Evolutionary conservation across 768 basidiomycete species (phyloP), one percentile per base, ranked within the genome.

Genomic region (Mycena pura): DNA sequence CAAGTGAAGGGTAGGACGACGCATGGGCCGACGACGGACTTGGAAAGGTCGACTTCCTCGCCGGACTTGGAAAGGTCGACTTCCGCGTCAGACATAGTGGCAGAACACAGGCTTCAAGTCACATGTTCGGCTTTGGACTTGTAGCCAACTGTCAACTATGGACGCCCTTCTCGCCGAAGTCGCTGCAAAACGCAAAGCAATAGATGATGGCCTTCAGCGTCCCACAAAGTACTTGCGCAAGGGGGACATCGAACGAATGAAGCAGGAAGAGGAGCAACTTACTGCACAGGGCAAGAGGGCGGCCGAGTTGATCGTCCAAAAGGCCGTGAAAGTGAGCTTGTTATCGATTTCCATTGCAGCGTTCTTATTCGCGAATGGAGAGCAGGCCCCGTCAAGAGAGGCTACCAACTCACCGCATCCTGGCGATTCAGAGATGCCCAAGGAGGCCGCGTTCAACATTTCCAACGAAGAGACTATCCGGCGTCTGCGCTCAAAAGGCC

Each of bases 381-480:
- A 81, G 73, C 73, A 86, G 82, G 64, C 74, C 64, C 66, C 76
- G 69, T 72, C 79, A 60, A 74, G 70, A 22, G 77, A 79, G 15
- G 64, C 70, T 47, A 77, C 80, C n/a, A 76, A 79, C n/a, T 77
- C 81, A 14, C 77, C 79, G 40, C 69, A 73, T 58, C 74, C 80
- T 36, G 60, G 73, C 34, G 80, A 79, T 28, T 66, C 72, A 53
- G 76, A 76, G 47, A 76, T 78, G 59, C 85, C 76, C 29, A 73
- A 76, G 40, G 86, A 87, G 64, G 76, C 81, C n/a, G 49, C 75
- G 0, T 98, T 96, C 79, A 95, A 95, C 70, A 90, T 99, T 54
- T 93, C 96, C 2, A 93, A 95, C 57, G 91, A 95, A 62, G 97
- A 99, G 69, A 93, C 92, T 13, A 82, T 95, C 56, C 89, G 93